These are phyloP conservation scores for Henckelia pumila DNA, from an alignment of 257 asterid species.

Conservation along the genomic window DNA sequence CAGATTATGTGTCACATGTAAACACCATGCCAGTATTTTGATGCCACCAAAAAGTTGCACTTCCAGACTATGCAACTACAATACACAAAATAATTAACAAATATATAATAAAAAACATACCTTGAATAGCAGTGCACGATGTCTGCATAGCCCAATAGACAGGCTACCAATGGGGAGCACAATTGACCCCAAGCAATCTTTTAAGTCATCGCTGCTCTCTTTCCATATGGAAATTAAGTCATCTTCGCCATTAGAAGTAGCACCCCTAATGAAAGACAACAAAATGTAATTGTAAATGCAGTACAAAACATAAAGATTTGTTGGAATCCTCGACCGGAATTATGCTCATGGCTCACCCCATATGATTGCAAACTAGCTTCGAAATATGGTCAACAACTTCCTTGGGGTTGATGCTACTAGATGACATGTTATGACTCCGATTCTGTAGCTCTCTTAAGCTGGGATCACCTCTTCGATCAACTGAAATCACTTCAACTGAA, in stretches of 20 bases:
- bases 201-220: constrained; percentile 72
- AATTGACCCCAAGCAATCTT: constrained; percentile 76
- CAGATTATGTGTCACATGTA: background rate
- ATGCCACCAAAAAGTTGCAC: constrained; percentile 10
- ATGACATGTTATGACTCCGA: constrained; percentile 53
- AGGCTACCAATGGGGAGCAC: constrained; percentile 87
- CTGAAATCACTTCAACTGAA: constrained; percentile 73
- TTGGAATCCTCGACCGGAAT: constrained; percentile 22
- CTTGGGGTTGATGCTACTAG: constrained; percentile 52
- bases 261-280: constrained; percentile 57
- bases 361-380: constrained; percentile 77
- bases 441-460: constrained; percentile 78
- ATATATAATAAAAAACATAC: constrained; percentile 39
- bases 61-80: constrained; percentile 16
- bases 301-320: constrained; percentile 7
- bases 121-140: constrained; percentile 84
- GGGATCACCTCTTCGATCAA: constrained; percentile 71
- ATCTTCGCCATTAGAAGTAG: constrained; percentile 63
- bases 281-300: constrained; percentile 30
- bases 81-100: constrained; percentile 17
- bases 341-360: constrained; percentile 94
- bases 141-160: constrained; percentile 77
- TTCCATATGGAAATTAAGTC: constrained; percentile 62
- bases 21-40: background rate
- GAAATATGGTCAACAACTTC: constrained; percentile 94